phyloP scores from a whole-genome alignment of 2,329 filamentous ascomycete genomes.

The Penicillium carneum region DNA sequence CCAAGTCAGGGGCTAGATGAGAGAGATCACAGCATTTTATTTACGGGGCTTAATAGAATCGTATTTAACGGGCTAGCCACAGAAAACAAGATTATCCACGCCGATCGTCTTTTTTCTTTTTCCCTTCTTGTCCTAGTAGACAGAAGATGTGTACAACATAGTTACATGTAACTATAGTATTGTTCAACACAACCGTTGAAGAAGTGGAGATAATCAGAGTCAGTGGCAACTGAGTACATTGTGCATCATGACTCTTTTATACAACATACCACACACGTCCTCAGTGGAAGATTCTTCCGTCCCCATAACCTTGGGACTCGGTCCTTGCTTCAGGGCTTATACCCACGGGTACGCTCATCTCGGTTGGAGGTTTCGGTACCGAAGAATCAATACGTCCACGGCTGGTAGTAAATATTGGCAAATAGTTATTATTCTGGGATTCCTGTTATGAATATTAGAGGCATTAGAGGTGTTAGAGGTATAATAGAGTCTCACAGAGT shows the following conservation, averaged over 20 bases:
- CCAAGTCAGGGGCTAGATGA: slow-evolving; percentile 10
- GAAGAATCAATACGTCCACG: not conserved
- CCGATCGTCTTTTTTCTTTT: slow-evolving; percentile 10
- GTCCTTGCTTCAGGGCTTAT: not conserved
- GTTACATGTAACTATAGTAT: not conserved
- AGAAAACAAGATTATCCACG: slow-evolving; percentile 14
- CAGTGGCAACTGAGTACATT: slow-evolving; percentile 25
- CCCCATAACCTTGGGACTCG: not conserved
- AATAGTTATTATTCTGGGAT: not conserved
- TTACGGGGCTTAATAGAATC: too few species aligned
- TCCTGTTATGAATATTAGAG: not conserved
- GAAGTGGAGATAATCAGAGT: slow-evolving; percentile 1
- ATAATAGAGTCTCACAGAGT: not conserved
- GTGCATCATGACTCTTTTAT: slow-evolving; percentile 16
- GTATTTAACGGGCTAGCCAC: slow-evolving; percentile 7
- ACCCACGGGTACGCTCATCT: not conserved
- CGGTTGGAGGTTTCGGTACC: not conserved
- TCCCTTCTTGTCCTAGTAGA: too few species aligned
- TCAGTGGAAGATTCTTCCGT: not conserved
- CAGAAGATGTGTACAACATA: too few species aligned
- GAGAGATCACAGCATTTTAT: slow-evolving; percentile 1
- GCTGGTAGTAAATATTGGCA: not conserved
- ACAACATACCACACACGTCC: not conserved
- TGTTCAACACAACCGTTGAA: not conserved
- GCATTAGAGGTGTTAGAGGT: not conserved